Evolutionary conservation across 257 asterid species (phyloP), one percentile per base, ranked within the genome.

Genomic region (Nicotiana paniculata): DNA sequence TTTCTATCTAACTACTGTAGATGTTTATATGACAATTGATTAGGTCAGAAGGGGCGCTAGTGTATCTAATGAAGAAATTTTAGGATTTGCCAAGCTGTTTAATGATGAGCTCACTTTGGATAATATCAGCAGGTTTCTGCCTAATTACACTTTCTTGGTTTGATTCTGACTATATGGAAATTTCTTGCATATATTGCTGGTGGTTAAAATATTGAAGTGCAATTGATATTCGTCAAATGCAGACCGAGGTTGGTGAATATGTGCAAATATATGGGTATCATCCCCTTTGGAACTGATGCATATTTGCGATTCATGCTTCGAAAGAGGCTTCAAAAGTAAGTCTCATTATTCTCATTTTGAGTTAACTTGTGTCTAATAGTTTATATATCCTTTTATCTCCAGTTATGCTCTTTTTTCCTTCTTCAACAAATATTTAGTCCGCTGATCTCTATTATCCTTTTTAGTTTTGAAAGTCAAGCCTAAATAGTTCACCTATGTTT

Each of bases 221-320:
- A 24, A 48, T 13, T 6, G 79, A 54, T 74, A 18, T 12, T 28
- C 24, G 26, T 32, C 57, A 46, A 28, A 69, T 70, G 69, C 93
- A 95, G 98, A 90, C 93, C 98, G 54, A 95, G 98, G 77, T 87
- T 95, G 69, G 96, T 93, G 83, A 95, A 87, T 81, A 95, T 95
- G 98, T 95, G 98, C 97, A 95, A 95, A 88, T 95, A 95, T 82
- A 95, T 95, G 98, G 98, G 98, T 43, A 91, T 95, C 85, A 88
- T 80, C 64, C 88, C 97, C 59, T 92, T 90, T 51, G 98, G 98
- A 74, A 93, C 98, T 1, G 98, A 95, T 89, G 86, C 97, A 81
- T 93, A 92, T 83, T 87, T 95, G 90, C 96, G 97, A 26, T 92
- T 84, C 88, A 91, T 90, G 97, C 97, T 95, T 37, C 91, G 97